A percentile compares a stretch with the other conserved stretches of the same genome.
Evolutionary conservation across 768 basidiomycete genomes (phyloP).

Genomic region (Amanita jacksonii): DNA sequence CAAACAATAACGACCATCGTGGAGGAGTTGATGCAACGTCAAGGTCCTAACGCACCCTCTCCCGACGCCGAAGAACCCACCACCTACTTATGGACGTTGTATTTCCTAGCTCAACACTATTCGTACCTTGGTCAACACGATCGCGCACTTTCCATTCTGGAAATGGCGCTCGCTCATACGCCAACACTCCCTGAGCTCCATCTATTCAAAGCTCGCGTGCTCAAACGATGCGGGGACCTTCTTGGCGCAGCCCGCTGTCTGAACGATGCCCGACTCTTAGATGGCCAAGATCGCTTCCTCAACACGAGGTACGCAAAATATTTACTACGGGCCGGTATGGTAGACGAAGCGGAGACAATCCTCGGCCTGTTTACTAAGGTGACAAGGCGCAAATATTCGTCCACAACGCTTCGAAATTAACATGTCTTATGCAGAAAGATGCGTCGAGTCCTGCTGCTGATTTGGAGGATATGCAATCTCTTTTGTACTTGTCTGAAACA

Average conservation of each 20-base stretch:
- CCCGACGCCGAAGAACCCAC: conserved; percentile 48
- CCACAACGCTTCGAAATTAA: background rate
- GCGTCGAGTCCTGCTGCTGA: conserved; percentile 64
- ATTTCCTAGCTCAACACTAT: conserved; percentile 89
- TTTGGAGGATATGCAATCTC: conserved; percentile 92
- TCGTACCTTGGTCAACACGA: conserved; percentile 47
- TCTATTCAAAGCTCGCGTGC: conserved; percentile 69
- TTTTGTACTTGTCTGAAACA: conserved; percentile 79
- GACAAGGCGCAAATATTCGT: conserved; percentile 3
- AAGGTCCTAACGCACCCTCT: conserved; percentile 14
- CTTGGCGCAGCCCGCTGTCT: conserved; percentile 63
- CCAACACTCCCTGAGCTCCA: conserved; percentile 90
- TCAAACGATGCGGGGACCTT: conserved; percentile 81
- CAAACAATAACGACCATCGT: conserved; percentile 59
- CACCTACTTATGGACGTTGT: conserved; percentile 88
- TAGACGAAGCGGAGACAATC: conserved; percentile 64
- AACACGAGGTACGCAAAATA: conserved; percentile 95
- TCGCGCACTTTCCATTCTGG: conserved; percentile 53
- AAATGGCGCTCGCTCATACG: conserved; percentile 68
- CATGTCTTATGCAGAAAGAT: conserved; percentile 62
- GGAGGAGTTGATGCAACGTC: conserved; percentile 31
- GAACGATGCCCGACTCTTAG: conserved; percentile 76
- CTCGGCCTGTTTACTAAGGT: conserved; percentile 92
- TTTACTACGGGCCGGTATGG: conserved; percentile 68
- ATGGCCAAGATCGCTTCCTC: conserved; percentile 91